These are phyloP conservation scores for Chlorella sp. DNA, from an alignment of 139 green algal genomes.

Conservation along the genomic window DNA sequence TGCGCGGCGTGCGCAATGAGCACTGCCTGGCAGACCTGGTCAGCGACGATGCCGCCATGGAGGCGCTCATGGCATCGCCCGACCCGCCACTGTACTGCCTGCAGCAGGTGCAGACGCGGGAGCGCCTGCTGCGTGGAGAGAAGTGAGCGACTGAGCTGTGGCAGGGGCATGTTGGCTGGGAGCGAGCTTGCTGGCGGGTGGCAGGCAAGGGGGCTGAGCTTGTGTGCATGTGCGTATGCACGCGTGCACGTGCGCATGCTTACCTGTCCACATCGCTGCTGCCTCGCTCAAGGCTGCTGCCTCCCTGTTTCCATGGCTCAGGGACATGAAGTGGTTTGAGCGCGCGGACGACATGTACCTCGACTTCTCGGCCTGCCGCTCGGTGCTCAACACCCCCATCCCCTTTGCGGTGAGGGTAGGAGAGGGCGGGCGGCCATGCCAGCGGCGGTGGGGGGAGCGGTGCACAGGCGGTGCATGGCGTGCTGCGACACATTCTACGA, in stretches of 20 bases:
- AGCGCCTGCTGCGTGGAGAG: background rate
- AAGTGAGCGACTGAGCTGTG: too few relatives aligned
- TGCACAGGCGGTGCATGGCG: too few relatives aligned
- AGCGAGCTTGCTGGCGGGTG: too few relatives aligned
- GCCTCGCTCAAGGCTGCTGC: too few relatives aligned
- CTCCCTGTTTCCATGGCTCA: too few relatives aligned
- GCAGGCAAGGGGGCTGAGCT: too few relatives aligned
- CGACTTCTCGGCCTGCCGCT: background rate
- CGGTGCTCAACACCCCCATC: conserved; percentile 1
- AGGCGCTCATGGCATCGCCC: background rate
- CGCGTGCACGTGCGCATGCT: too few relatives aligned
- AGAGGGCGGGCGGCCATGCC: background rate
- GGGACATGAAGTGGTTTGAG: background rate
- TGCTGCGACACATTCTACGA: too few relatives aligned
- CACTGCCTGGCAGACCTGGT: background rate
- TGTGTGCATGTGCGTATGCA: too few relatives aligned
- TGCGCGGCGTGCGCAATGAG: background rate
- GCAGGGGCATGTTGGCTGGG: too few relatives aligned
- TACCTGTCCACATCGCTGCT: too few relatives aligned
- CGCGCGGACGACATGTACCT: background rate
- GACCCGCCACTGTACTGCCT: background rate
- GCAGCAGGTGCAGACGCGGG: background rate
- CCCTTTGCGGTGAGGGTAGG: background rate
- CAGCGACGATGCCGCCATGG: background rate
- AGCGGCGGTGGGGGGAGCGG: too few relatives aligned